Base-by-base conservation (phyloP, 768 basidiomycete genomes). In the Leccinum obscurum region DNA sequence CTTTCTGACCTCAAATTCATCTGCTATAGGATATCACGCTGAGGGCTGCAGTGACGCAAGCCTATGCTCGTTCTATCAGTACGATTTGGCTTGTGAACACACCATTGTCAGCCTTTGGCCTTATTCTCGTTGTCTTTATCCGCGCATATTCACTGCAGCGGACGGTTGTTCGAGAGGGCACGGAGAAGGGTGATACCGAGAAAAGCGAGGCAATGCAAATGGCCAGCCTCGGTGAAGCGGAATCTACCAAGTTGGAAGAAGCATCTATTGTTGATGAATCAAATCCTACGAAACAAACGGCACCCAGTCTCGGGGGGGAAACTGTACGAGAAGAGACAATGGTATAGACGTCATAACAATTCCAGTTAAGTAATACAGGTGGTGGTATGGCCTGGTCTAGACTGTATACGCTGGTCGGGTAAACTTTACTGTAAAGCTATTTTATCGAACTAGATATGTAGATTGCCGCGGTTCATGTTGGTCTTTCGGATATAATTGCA, bases 41-140 rank as follows among this genome's bases (percentile, higher is more conserved):
- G 34, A 73, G 72, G 34, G 62, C 68, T 4, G 59, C 72, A 51
- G 66, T 80, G 2, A 69, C 75, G 58, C 76, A 77, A 39, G 76
- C 76, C 13, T 79, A 74, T 57, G 65, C 77, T 39, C 70, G 69
- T 44, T 71, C 74, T 24, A 69, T 80, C 56, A 66, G 71, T n/a
- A 71, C 70, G 1, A 71, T 81, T 39, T 81, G 77, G 79, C 66
- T 77, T 22, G 73, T 80, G 37, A 72, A 73, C 54, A 67, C 71
- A 4, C 70, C 75, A 11, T 15, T 78, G 22, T 61, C 72, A 17
- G 72, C 54, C 20, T 44, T 76, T 15, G 75, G 73, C 26, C 59
- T 78, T 32, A 20, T 76, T 28, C 68, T 76, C 50, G 54, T 70
- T 13, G 26, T 77, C 8, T 77, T 75, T 59, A 61, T 80, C 39